phyloP scores from a whole-genome alignment of 2,329 filamentous ascomycete species.

The Fusarium keratoplasticum region DNA sequence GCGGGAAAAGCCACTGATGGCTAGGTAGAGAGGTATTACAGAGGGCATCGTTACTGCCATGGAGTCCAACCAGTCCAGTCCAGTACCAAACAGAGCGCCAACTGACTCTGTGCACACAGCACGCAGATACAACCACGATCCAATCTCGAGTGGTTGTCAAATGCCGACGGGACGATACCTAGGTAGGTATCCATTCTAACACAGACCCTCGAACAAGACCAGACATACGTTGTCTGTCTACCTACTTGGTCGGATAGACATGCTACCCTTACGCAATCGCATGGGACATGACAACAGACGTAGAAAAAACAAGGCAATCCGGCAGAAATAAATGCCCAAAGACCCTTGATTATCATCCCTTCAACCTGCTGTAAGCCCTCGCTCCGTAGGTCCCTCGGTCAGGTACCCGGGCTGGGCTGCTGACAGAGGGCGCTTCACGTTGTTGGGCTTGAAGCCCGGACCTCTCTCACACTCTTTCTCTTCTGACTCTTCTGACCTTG shows the following conservation, averaged over 20 bases:
- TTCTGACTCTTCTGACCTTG: neutral
- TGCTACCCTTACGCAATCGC: constrained; percentile 3
- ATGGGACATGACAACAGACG: neutral
- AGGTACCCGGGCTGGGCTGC: constrained; percentile 2
- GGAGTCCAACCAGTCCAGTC: neutral
- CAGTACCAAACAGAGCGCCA: neutral
- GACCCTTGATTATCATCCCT: neutral
- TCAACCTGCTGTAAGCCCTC: neutral
- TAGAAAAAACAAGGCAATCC: neutral
- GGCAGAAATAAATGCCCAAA: neutral
- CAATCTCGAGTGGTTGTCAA: constrained; percentile 7
- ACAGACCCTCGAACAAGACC: neutral
- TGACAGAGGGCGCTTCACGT: neutral
- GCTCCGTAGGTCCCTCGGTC: constrained; percentile 1
- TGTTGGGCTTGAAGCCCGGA: neutral
- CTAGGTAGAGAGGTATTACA: neutral
- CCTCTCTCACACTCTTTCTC: neutral
- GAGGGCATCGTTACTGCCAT: neutral
- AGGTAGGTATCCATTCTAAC: neutral
- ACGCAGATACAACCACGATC: constrained; percentile 1
- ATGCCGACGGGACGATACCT: neutral
- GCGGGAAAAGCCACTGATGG: neutral
- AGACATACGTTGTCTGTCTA: neutral
- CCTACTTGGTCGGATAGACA: neutral
- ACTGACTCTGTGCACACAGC: neutral